These are phyloP conservation scores for Penicillium sp. DNA, from an alignment of 2,329 filamentous ascomycete genomes.

Conservation along the genomic window DNA sequence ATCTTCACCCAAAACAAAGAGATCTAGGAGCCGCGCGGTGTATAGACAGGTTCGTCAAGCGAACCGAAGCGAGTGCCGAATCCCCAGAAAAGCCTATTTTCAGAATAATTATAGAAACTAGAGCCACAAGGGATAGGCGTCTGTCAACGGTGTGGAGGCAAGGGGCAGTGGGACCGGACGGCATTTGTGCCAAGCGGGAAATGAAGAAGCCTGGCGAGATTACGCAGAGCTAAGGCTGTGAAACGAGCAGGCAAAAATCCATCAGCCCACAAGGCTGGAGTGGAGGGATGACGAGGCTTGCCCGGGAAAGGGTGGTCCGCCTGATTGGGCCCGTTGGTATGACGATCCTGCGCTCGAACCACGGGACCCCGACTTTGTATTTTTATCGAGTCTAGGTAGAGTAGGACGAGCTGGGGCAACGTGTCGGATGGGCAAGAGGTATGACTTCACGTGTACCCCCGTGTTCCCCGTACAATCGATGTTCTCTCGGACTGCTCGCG, in stretches of 20 bases:
- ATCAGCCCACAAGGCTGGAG: constrained; percentile 12
- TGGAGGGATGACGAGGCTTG: constrained; percentile 14
- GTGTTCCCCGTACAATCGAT: neutral
- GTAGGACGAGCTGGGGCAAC: neutral
- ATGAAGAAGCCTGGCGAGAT: constrained; percentile 12
- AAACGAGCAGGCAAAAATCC: neutral
- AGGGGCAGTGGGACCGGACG: neutral
- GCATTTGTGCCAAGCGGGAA: constrained; percentile 12
- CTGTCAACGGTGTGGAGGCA: neutral
- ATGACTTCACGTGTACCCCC: neutral
- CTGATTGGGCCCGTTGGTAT: constrained; percentile 1
- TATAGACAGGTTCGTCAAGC: neutral
- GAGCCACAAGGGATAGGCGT: neutral
- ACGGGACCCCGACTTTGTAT: neutral
- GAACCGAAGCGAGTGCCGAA: neutral
- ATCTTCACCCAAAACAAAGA: neutral
- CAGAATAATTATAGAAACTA: constrained; percentile 9
- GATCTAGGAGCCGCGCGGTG: neutral
- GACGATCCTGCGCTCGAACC: constrained; percentile 14
- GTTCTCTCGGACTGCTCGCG: no score
- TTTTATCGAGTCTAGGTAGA: neutral
- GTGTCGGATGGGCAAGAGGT: neutral
- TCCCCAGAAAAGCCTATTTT: constrained; percentile 8
- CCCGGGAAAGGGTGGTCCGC: neutral
- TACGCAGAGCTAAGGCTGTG: neutral